These are phyloP conservation scores for Penicillium nucicola DNA, from an alignment of 495 filamentous ascomycete species.

Conservation along the genomic window DNA sequence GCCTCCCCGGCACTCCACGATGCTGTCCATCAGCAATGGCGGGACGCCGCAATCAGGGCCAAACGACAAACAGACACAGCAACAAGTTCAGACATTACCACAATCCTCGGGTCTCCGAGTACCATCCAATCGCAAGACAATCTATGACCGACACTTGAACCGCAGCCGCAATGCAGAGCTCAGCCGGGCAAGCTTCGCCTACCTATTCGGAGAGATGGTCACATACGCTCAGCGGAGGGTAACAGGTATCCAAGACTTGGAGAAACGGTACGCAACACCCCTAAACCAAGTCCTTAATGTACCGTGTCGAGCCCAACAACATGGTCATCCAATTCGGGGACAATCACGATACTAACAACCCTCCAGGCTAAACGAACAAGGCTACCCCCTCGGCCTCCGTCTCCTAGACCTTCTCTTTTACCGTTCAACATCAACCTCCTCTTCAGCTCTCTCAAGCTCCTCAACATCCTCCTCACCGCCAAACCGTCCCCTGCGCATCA, in stretches of 20 bases:
- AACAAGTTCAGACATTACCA: constrained; percentile 34
- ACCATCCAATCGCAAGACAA: constrained; percentile 93
- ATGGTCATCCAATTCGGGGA: neutral
- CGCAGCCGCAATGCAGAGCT: constrained; percentile 81
- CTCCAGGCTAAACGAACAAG: constrained; percentile 82
- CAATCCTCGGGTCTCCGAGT: constrained; percentile 72
- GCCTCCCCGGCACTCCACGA: constrained; percentile 32
- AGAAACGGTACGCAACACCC: constrained; percentile 66
- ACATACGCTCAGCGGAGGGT: constrained; percentile 88
- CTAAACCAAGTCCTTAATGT: neutral
- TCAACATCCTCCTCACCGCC: constrained; percentile 63
- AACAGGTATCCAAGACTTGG: constrained; percentile 87
- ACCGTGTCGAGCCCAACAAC: neutral
- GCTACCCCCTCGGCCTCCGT: constrained; percentile 90
- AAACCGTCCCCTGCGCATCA: constrained; percentile 79
- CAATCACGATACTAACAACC: neutral
- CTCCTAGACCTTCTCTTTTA: constrained; percentile 93
- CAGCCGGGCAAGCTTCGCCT: constrained; percentile 90
- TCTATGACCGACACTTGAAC: constrained; percentile 94
- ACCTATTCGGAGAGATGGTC: constrained; percentile 96
- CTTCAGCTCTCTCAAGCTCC: constrained; percentile 78
- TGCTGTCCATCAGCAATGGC: constrained; percentile 38
- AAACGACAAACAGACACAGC: constrained; percentile 27
- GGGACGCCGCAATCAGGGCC: constrained; percentile 18
- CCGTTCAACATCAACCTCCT: constrained; percentile 56